Evolutionary conservation across 306 rosid genomes (phyloP).

Genomic region (Phaseolus lunatus): DNA sequence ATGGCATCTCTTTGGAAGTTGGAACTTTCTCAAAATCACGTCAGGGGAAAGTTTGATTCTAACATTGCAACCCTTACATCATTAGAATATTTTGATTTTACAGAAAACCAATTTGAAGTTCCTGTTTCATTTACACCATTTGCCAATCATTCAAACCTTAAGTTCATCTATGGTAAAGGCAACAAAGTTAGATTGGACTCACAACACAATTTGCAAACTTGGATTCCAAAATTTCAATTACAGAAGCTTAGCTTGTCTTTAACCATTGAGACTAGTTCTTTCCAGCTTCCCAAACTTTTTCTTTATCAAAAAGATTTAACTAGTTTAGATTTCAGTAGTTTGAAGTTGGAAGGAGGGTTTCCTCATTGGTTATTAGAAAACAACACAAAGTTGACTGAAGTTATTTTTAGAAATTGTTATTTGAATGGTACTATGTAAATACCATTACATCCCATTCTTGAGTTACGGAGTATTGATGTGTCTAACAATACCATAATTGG

Average conservation of each 20-base stretch:
- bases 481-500: constrained; percentile 10
- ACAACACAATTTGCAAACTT: too few relatives aligned
- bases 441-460: not conserved
- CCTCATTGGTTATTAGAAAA: constrained; percentile 20
- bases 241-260: too few relatives aligned
- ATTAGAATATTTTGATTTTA: constrained; percentile 27
- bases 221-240: too few relatives aligned
- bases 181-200: not conserved
- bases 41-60: not conserved
- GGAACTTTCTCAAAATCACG: not conserved
- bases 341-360: not conserved
- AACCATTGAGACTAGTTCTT: too few relatives aligned
- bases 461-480: not conserved
- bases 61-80: constrained; percentile 30
- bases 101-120: not conserved
- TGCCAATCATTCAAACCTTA: constrained; percentile 31
- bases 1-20: constrained; percentile 23
- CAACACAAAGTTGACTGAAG: not conserved
- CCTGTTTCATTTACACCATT: constrained; percentile 18
- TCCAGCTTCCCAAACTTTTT: constrained; percentile 6
- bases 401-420: not conserved
- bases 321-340: not conserved
- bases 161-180: not conserved
- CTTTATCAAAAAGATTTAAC: not conserved
- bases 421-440: not conserved